These are phyloP conservation scores for Basidioascus undulatus DNA, from an alignment of 768 basidiomycete species.

Conservation along the genomic window DNA sequence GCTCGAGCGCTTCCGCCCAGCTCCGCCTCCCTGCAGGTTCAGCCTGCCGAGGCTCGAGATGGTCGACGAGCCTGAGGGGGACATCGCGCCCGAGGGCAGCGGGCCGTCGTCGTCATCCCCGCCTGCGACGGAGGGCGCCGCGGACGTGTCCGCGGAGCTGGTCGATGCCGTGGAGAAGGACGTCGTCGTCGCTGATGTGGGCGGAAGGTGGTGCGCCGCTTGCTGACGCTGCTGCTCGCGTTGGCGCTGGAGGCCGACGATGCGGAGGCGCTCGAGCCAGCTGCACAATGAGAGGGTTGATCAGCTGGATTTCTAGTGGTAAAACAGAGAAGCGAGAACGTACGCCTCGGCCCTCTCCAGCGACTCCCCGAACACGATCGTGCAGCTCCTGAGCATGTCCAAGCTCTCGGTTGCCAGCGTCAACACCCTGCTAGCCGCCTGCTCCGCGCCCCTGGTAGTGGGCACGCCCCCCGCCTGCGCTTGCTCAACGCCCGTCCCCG, in stretches of 20 bases:
- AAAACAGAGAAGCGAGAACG: slow-evolving; percentile 4
- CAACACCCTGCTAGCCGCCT: slow-evolving; percentile 56
- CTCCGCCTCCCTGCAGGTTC: too few relatives aligned
- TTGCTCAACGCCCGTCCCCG: neutral
- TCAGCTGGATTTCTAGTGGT: neutral
- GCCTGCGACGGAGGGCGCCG: too few relatives aligned
- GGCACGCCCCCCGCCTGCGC: neutral
- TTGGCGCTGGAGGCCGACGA: slow-evolving; percentile 48
- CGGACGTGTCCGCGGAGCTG: too few relatives aligned
- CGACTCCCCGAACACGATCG: slow-evolving; percentile 65
- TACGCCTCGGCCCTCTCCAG: slow-evolving; percentile 67
- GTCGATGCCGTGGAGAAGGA: too few relatives aligned
- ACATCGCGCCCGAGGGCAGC: too few relatives aligned
- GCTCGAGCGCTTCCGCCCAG: too few relatives aligned
- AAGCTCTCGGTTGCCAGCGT: slow-evolving; percentile 71
- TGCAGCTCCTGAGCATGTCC: slow-evolving; percentile 76
- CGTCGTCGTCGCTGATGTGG: too few relatives aligned
- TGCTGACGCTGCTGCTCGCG: neutral
- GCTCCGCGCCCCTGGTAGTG: slow-evolving; percentile 23
- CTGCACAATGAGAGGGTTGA: slow-evolving; percentile 19
- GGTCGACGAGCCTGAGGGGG: too few relatives aligned
- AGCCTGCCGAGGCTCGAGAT: too few relatives aligned
- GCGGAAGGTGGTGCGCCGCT: too few relatives aligned
- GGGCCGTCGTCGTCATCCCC: too few relatives aligned
- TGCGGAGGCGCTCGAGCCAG: slow-evolving; percentile 60